Evolutionary conservation across 1,284 basidiomycete species (phyloP).

Genomic region (Sporisorium iseilematis-ciliati): DNA sequence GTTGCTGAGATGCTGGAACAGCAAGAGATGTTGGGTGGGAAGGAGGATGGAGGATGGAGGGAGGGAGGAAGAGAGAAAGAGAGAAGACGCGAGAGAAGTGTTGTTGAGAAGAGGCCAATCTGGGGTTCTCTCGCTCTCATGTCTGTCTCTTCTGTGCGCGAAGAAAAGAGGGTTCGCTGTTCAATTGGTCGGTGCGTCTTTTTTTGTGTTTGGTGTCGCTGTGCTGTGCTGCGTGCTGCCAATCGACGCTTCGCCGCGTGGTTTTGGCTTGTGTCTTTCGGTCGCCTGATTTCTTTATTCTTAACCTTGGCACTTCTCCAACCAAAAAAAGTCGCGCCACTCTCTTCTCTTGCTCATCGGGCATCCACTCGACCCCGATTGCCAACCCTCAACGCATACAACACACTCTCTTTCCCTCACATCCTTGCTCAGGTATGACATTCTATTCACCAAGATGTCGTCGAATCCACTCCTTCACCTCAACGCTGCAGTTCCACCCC

Average conservation of each 20-base stretch:
- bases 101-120: too few relatives aligned
- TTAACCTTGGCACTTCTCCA: too few relatives aligned
- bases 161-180: background rate
- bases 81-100: background rate
- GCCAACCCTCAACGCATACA: background rate
- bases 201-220: too few relatives aligned
- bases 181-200: slow-evolving; percentile 15
- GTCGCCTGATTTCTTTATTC: too few relatives aligned
- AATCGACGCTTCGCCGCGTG: too few relatives aligned
- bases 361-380: slow-evolving; percentile 1
- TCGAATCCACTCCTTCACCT: slow-evolving; percentile 23
- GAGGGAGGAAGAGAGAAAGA: slow-evolving; percentile 2
- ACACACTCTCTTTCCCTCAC: background rate
- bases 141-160: background rate
- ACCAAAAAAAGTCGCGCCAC: slow-evolving; percentile 21
- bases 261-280: too few relatives aligned
- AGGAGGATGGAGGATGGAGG: background rate
- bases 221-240: background rate
- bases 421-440: background rate
- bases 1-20: background rate
- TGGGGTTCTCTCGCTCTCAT: background rate
- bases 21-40: background rate
- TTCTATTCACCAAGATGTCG: slow-evolving; percentile 7
- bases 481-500: slow-evolving; percentile 25
- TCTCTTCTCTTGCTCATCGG: slow-evolving; percentile 3